Evolutionary conservation across 495 filamentous ascomycete species (phyloP), one percentile per base, ranked within the genome.

Genomic region (Cetradonia linearis): DNA sequence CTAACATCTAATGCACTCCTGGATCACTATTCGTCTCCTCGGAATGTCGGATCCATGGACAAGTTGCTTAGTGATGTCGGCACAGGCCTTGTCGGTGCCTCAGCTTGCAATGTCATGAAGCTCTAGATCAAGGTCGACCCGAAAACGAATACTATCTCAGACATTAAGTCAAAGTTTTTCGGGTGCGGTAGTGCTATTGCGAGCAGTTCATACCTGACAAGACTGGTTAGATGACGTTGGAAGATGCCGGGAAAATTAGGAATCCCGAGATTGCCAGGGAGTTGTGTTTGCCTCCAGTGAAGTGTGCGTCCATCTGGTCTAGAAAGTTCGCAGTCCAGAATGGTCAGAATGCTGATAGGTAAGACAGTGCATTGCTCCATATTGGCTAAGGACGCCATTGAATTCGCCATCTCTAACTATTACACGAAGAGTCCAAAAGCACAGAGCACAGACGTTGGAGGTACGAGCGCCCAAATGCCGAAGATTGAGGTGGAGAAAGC

Each of bases 191-290:
- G 85, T 46, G 94, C 94, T 36, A 99, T 99, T 72, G 91, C 91
- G 38, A 89, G 85, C 34, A 89, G 84, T 14, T 89, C 85, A 63
- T 96, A 96, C 68, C 70, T 97, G 65, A 97, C 92, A 16, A 91
- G 95, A 72, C 78, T 97, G 52, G 88, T 97, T 55, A 37, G 58
- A 97, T 96, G 93, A 92, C 86, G n/a, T 76, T 98, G 60, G 91
- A 96, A 52, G 86, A 96, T 70, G 93, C 93, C 23, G 83, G 83
- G 16, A 87, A 86, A 76, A 85, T 99, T 30, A 84, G 86, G 75
- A 99, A 99, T 70, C 96, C 91, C 2, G 89, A 97, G 74, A 96
- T 99, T 72, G 90, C 94, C 25, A 91, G 92, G 78, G 94, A 99
- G 74, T 77, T 98, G 50, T 96, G 93, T 68, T 73, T 93, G 66